These are phyloP conservation scores for Candida succiphila DNA, from an alignment of 805 yeast species.

Conservation along the genomic window DNA sequence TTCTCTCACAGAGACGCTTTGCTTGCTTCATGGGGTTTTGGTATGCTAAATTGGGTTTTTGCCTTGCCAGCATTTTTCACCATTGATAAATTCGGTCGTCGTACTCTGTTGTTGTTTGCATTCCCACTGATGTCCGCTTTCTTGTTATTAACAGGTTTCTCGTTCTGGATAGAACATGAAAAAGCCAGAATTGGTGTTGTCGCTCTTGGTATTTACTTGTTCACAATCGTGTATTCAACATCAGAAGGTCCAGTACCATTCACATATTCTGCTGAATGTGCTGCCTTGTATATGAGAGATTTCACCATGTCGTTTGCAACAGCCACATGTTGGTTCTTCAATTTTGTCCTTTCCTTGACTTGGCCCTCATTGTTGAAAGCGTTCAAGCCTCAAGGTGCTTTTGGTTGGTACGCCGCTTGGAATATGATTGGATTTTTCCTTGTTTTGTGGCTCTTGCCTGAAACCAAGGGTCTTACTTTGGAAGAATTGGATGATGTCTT, in stretches of 20 bases:
- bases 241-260: constrained; percentile 91
- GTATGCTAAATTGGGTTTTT: constrained; percentile 69
- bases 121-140: constrained; percentile 59
- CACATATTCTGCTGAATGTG: constrained; percentile 79
- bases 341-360: constrained; percentile 59
- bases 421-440: constrained; percentile 60
- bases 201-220: constrained; percentile 65
- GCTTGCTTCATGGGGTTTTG: constrained; percentile 81
- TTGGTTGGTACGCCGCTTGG: constrained; percentile 86
- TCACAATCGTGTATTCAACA: constrained; percentile 63
- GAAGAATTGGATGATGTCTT: constrained; percentile 74
- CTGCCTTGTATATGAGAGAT: constrained; percentile 72
- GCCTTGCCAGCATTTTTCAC: constrained; percentile 78
- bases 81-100: constrained; percentile 70
- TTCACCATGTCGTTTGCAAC: constrained; percentile 76
- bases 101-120: constrained; percentile 45
- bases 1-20: constrained; percentile 53
- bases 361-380: constrained; percentile 67
- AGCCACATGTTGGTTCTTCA: constrained; percentile 67
- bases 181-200: constrained; percentile 50
- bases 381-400: constrained; percentile 76
- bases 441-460: constrained; percentile 64
- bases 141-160: constrained; percentile 54
- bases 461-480: constrained; percentile 60
- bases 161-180: constrained; percentile 53